A percentile compares a stretch with the other conserved stretches of the same genome.
phyloP scores from a whole-genome alignment of 2,329 filamentous ascomycete species.

The Phaeosphaeriaceae sp. region DNA sequence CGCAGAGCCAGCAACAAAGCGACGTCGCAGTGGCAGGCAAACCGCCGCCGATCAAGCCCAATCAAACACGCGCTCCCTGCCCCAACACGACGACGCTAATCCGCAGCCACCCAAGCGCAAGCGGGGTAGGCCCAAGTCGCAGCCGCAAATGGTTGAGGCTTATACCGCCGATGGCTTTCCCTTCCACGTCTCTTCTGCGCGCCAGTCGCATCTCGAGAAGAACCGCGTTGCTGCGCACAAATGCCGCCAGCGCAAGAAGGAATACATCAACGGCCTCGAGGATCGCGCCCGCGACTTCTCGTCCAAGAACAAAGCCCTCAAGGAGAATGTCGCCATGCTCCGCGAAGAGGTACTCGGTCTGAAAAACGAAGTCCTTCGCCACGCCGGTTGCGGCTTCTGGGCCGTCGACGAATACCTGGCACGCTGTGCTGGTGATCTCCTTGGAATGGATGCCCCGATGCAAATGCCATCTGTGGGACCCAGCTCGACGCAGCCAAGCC shows the following conservation, averaged over 20 bases:
- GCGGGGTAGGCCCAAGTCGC: constrained; percentile 46
- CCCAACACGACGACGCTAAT: constrained; percentile 22
- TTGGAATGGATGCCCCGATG: constrained; percentile 33
- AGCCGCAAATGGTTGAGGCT: constrained; percentile 40
- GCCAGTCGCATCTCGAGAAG: constrained; percentile 63
- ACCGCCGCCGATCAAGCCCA: constrained; percentile 12
- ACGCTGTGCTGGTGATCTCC: constrained; percentile 44
- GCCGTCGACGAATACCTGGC: constrained; percentile 49
- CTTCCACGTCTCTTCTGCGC: constrained; percentile 44
- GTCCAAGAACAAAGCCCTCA: constrained; percentile 44
- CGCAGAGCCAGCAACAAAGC: constrained; percentile 29
- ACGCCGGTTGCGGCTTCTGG: constrained; percentile 48
- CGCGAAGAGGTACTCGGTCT: constrained; percentile 46
- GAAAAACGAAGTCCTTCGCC: constrained; percentile 47
- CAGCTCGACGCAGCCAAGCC: constrained; percentile 13
- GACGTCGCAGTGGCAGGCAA: constrained; percentile 34
- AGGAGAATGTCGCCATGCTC: constrained; percentile 43
- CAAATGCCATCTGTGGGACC: constrained; percentile 4
- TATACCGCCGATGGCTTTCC: constrained; percentile 43
- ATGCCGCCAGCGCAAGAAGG: constrained; percentile 74
- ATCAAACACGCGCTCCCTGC: constrained; percentile 7
- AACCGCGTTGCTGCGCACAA: constrained; percentile 78
- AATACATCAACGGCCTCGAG: constrained; percentile 62
- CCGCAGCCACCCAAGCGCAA: constrained; percentile 45
- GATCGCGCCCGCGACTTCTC: constrained; percentile 51